Base-by-base conservation (phyloP, 305 asterid genomes). In the Ajuga reptans region DNA sequence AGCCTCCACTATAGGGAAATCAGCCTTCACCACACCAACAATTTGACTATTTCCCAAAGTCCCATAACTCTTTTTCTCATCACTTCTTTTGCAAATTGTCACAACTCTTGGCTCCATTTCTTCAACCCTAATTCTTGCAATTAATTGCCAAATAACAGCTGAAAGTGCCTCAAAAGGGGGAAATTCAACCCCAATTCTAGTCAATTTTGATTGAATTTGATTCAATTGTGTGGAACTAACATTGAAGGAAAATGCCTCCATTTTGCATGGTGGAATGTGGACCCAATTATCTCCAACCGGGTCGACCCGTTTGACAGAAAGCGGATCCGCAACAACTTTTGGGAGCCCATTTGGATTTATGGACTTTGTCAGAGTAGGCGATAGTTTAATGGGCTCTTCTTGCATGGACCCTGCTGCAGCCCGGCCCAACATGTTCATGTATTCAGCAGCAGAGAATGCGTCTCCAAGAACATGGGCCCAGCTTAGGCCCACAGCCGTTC, bases 381-480 rank as follows among this genome's bases (percentile, higher is more conserved):
- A 78, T 60, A 68, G 17, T 12, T 24, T 73, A 15, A 74, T 18
- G 63, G 84, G 85, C 72, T 15, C 21, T 0, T 49, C 63, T 1
- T 72, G 80, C 14, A 73, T 71, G 16, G 45, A 6, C 5, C 89
- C 90, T 2, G 77, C 63, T 1, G 75, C 61, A 3, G 54, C 17
- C 56, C 66, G 67, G 4, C 85, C 86, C 53, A 83, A 72, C n/a
- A 6, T 24, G 65, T 83, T 86, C 79, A 87, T 73, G 77, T 72
- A 84, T 42, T 83, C 86, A 49, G 86, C 81, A 0, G 83, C 87
- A 4, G 90, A 83, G 46, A 84, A 90, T 9, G 80, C 84, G 27
- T 92, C 97, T 3, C 98, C 97, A 4, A 92, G 86, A 77, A 84
- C 90, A 79, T 92, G 98, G 73, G 96, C 81, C 97, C 95, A 86